Percentiles rank a stretch among this genome's conserved stretches.
Evolutionary conservation across 2,329 filamentous ascomycete species (phyloP).

Genomic region (Rhinocladiella mackenziei): DNA sequence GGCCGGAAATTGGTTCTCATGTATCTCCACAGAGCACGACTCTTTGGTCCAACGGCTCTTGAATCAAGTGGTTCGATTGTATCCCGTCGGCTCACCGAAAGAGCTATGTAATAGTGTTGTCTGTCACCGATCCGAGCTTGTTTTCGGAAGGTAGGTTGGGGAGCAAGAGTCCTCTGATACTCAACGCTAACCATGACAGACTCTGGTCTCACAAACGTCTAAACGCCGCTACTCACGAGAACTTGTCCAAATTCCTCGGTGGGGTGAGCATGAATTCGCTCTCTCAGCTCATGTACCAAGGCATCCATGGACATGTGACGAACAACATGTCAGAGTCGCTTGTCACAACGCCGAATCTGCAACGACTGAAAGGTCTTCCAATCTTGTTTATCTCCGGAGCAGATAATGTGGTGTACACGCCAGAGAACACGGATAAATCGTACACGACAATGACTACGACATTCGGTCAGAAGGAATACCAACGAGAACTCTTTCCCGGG

Average conservation of each 20-base stretch:
- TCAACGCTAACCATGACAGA: slow-evolving; percentile 1
- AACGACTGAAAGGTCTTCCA: slow-evolving; percentile 25
- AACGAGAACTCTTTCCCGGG: slow-evolving; percentile 26
- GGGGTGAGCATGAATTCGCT: slow-evolving; percentile 34
- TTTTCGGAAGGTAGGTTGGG: slow-evolving; percentile 4
- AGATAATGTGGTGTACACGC: slow-evolving; percentile 31
- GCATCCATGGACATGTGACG: slow-evolving; percentile 12
- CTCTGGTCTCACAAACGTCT: slow-evolving; percentile 9
- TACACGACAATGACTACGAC: slow-evolving; percentile 28
- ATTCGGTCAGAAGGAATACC: slow-evolving; percentile 27
- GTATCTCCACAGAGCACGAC: slow-evolving; percentile 5
- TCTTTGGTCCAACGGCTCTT: slow-evolving; percentile 6
- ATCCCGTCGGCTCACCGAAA: slow-evolving; percentile 1
- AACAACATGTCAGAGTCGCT: slow-evolving; percentile 14
- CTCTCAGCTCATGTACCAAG: slow-evolving; percentile 33
- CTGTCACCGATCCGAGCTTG: slow-evolving; percentile 9
- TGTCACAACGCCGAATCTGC: slow-evolving; percentile 20
- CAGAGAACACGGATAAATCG: slow-evolving; percentile 28
- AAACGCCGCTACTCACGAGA: slow-evolving; percentile 7
- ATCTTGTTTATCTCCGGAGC: slow-evolving; percentile 31
- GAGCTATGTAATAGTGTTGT: slow-evolving; percentile 8
- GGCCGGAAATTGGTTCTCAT: slow-evolving; percentile 8
- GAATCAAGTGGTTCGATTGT: slow-evolving; percentile 6
- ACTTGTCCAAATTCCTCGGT: slow-evolving; percentile 5
- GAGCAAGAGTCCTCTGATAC: background rate